phyloP scores from a whole-genome alignment of 345 rosid species.

The Syzygium oleosum region DNA sequence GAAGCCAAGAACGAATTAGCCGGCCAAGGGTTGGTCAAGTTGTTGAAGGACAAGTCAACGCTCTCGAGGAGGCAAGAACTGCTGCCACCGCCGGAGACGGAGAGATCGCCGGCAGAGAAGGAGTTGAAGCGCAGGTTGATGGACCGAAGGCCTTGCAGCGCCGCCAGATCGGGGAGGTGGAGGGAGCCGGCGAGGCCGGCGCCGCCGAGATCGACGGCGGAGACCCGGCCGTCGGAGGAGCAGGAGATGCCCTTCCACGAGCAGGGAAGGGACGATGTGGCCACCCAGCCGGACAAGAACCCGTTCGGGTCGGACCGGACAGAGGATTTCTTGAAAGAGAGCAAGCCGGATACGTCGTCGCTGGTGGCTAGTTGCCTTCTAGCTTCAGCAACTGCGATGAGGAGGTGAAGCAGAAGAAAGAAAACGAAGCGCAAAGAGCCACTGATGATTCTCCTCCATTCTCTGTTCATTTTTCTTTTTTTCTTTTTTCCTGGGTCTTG shows the following conservation, averaged over 20 bases:
- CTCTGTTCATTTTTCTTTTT: background rate
- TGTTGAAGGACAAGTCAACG: conserved; percentile 66
- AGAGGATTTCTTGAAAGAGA: conserved; percentile 59
- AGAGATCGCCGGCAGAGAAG: conserved; percentile 43
- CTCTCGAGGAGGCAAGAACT: conserved; percentile 36
- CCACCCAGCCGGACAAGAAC: conserved; percentile 43
- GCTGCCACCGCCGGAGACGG: conserved; percentile 4
- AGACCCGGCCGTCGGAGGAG: conserved; percentile 35
- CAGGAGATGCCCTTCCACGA: conserved; percentile 75
- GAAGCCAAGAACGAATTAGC: conserved; percentile 24
- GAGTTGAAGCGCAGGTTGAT: conserved; percentile 43
- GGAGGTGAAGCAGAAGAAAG: conserved; percentile 11
- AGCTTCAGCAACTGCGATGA: conserved; percentile 15
- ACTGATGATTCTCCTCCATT: background rate
- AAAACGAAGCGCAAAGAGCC: background rate
- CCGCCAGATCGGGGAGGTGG: conserved; percentile 40
- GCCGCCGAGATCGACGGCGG: conserved; percentile 42
- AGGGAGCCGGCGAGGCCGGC: conserved; percentile 44
- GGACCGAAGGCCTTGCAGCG: conserved; percentile 41
- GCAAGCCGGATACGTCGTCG: conserved; percentile 32
- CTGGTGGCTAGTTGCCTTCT: conserved; percentile 1
- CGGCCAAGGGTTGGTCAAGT: conserved; percentile 39
- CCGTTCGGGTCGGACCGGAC: conserved; percentile 53
- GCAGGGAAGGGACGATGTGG: conserved; percentile 33
- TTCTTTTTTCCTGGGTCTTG: background rate